phyloP scores from a whole-genome alignment of 352 stramenopile genomes.

The Phytophthora macrochlamydospora region DNA sequence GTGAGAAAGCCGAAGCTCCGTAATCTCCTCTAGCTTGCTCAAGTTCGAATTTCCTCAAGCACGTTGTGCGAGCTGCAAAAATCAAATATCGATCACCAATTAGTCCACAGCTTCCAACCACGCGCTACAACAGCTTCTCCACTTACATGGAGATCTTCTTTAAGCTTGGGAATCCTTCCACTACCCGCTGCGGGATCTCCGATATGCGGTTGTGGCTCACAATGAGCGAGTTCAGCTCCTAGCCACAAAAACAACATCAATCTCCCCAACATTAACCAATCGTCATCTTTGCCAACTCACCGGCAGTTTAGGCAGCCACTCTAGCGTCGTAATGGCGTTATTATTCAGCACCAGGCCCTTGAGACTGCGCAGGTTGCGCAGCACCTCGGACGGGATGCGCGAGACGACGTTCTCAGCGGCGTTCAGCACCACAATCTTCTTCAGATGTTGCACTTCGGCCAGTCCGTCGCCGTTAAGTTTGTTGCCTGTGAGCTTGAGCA shows the following conservation, averaged over 20 bases:
- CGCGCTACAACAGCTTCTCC: background rate
- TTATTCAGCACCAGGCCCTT: conserved; percentile 88
- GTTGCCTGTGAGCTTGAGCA: conserved; percentile 84
- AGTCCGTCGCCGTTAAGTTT: conserved; percentile 76
- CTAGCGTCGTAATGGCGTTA: conserved; percentile 82
- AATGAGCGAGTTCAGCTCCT: conserved; percentile 86
- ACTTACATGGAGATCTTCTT: conserved; percentile 88
- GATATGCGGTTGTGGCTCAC: conserved; percentile 86
- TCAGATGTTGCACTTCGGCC: conserved; percentile 70
- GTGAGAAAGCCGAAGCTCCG: conserved; percentile 82
- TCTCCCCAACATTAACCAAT: conserved; percentile 1
- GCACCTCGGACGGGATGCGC: conserved; percentile 69
- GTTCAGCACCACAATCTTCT: conserved; percentile 85
- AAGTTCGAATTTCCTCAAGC: conserved; percentile 74
- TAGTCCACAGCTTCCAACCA: background rate
- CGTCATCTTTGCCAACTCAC: conserved; percentile 10
- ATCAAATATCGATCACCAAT: conserved; percentile 3
- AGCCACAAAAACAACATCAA: background rate
- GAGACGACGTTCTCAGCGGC: conserved; percentile 75
- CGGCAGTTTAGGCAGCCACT: conserved; percentile 80
- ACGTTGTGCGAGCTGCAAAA: conserved; percentile 73
- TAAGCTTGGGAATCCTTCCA: conserved; percentile 72
- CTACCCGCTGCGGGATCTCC: conserved; percentile 57
- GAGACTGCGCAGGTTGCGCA: conserved; percentile 69
- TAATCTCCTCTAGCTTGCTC: conserved; percentile 64